Conservation (phyloP, 345 rosid species). For the Xanthoceras sorbifolium region DNA sequence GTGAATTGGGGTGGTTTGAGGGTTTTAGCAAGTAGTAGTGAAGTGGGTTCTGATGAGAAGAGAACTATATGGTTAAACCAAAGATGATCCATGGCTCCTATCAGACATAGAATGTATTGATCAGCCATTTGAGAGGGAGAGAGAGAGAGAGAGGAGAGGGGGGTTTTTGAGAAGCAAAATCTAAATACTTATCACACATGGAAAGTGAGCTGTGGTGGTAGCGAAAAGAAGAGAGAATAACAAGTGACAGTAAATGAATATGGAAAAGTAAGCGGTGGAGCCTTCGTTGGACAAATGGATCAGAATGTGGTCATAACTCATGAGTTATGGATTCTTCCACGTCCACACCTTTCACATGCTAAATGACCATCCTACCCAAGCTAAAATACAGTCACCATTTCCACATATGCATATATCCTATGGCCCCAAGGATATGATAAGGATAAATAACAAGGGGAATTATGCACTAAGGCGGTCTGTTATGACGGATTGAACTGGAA, state of each 20-base stretch:
- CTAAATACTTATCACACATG: not conserved
- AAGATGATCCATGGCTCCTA: constrained; percentile 58
- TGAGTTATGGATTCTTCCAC: not conserved
- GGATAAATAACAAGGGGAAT: not conserved
- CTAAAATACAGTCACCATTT: not conserved
- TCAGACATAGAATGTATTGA: constrained; percentile 30
- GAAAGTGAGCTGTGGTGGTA: constrained; percentile 27
- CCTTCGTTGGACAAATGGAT: not conserved
- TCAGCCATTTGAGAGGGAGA: constrained; percentile 40
- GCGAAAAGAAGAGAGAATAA: constrained; percentile 14
- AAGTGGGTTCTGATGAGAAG: constrained; percentile 34
- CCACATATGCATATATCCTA: not conserved
- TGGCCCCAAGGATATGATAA: not conserved
- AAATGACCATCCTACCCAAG: constrained; percentile 7
- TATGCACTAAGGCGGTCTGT: not conserved
- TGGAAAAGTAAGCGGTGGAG: not conserved
- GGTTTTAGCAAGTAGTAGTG: constrained; percentile 16
- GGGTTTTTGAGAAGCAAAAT: not conserved
- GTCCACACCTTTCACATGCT: not conserved
- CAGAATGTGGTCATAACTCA: not conserved
- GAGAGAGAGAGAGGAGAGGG: not conserved
- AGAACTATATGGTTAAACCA: constrained; percentile 58
- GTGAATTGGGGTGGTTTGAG: constrained; percentile 16
- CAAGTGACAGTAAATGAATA: constrained; percentile 17
- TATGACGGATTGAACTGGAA: too few species aligned